Percentiles rank a stretch among this genome's conserved stretches.
Conservation (phyloP, 495 filamentous ascomycete genomes). For the Penicillium psychrofluorescens region DNA sequence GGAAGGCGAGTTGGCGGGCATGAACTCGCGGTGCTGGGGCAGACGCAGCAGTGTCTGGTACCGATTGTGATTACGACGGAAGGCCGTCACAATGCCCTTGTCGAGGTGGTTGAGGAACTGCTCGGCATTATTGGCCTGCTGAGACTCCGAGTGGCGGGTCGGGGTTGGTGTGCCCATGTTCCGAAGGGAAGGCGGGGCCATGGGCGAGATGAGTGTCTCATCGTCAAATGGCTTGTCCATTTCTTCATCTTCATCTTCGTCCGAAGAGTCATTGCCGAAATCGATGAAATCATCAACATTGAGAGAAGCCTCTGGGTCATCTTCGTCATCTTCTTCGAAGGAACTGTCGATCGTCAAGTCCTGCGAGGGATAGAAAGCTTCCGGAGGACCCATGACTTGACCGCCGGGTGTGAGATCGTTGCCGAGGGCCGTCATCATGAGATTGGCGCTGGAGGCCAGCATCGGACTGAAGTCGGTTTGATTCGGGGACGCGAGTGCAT, state of each 20-base stretch:
- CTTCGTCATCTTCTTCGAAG: constrained; percentile 49
- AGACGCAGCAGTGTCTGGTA: constrained; percentile 61
- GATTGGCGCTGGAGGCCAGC: constrained; percentile 58
- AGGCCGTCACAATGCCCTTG: constrained; percentile 64
- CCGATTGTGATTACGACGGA: constrained; percentile 70
- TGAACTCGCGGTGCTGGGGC: constrained; percentile 46
- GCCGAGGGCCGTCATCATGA: constrained; percentile 68
- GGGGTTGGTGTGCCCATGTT: constrained; percentile 39
- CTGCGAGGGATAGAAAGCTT: constrained; percentile 69
- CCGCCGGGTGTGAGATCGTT: constrained; percentile 52
- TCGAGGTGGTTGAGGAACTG: constrained; percentile 62
- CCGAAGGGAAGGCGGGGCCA: constrained; percentile 25
- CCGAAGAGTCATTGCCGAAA: constrained; percentile 54
- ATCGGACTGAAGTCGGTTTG: constrained; percentile 49
- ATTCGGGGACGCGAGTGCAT: constrained; percentile 40
- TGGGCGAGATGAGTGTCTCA: constrained; percentile 29
- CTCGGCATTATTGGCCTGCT: constrained; percentile 46
- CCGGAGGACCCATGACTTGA: constrained; percentile 62
- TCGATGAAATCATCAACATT: constrained; percentile 68
- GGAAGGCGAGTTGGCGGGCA: constrained; percentile 41
- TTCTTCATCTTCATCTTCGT: constrained; percentile 31
- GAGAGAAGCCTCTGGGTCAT: constrained; percentile 58
- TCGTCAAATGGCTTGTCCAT: constrained; percentile 33
- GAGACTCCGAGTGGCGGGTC: constrained; percentile 40
- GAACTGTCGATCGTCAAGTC: constrained; percentile 49